A percentile compares a stretch with the other conserved stretches of the same genome.
Evolutionary conservation across 805 yeast genomes (phyloP).

Genomic region (Candida rishiriensis): DNA sequence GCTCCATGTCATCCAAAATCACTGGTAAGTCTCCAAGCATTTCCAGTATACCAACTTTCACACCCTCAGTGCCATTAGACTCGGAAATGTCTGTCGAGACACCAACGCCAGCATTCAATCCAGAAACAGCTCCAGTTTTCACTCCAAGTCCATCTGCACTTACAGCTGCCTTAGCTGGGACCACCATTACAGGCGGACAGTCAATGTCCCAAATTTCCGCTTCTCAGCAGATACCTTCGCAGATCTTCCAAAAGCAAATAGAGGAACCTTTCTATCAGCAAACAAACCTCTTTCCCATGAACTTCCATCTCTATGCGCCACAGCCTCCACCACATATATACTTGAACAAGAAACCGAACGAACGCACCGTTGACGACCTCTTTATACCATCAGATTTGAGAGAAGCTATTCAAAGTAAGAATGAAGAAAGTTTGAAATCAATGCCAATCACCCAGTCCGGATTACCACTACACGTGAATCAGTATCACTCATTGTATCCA

Average conservation of each 20-base stretch:
- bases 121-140: constrained; percentile 28
- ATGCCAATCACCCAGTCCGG: constrained; percentile 45
- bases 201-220: constrained; percentile 2
- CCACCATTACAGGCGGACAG: constrained; percentile 3
- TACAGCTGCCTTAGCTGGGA: constrained; percentile 4
- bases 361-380: constrained; percentile 62
- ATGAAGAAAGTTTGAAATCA: constrained; percentile 71
- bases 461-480: constrained; percentile 74
- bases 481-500: constrained; percentile 82
- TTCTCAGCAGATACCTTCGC: background rate
- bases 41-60: constrained; percentile 44
- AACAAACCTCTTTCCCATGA: constrained; percentile 47
- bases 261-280: constrained; percentile 31
- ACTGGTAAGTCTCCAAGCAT: constrained; percentile 45
- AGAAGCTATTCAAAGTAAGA: constrained; percentile 63
- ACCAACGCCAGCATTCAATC: constrained; percentile 18
- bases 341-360: constrained; percentile 60
- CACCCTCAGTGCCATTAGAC: constrained; percentile 33
- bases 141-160: constrained; percentile 20
- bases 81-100: background rate
- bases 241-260: constrained; percentile 3
- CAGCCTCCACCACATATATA: constrained; percentile 72
- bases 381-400: constrained; percentile 72
- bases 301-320: constrained; percentile 88
- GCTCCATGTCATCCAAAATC: constrained; percentile 32